These are phyloP conservation scores for Gnomoniopsis smithogilvyi DNA, from an alignment of 2,329 filamentous ascomycete species.

Conservation along the genomic window DNA sequence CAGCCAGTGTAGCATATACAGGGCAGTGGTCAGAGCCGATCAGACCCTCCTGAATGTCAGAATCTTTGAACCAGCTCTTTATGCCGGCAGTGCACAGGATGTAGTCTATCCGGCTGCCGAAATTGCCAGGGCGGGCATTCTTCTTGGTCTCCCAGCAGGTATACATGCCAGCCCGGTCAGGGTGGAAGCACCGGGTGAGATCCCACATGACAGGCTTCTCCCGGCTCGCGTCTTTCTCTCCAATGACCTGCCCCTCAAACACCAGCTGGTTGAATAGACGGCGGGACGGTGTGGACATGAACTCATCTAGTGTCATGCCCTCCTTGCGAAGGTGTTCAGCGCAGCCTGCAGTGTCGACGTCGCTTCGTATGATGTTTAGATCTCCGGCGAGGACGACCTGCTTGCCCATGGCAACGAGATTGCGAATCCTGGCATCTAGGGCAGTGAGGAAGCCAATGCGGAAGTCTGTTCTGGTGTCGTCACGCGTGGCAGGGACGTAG, in stretches of 20 bases:
- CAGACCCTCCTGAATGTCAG: conserved; percentile 89
- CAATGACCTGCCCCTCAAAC: conserved; percentile 65
- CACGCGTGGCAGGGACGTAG: conserved; percentile 86
- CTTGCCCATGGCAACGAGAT: conserved; percentile 77
- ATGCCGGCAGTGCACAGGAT: conserved; percentile 78
- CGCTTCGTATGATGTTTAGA: conserved; percentile 71
- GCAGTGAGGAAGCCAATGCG: conserved; percentile 75
- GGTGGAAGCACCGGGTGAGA: conserved; percentile 77
- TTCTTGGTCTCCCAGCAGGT: conserved; percentile 96
- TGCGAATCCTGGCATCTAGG: conserved; percentile 80
- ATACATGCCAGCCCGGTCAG: conserved; percentile 82
- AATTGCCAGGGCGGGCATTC: conserved; percentile 94
- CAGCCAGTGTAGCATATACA: conserved; percentile 73
- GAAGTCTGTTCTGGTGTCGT: conserved; percentile 80
- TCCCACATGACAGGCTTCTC: conserved; percentile 77
- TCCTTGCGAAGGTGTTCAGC: conserved; percentile 70
- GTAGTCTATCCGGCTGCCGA: conserved; percentile 90
- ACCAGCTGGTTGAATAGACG: conserved; percentile 85
- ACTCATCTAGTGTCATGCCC: conserved; percentile 66
- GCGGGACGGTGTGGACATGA: conserved; percentile 67
- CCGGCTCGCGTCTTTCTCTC: conserved; percentile 64
- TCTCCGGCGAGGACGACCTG: conserved; percentile 84
- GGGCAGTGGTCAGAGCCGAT: conserved; percentile 97
- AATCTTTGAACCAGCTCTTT: conserved; percentile 73
- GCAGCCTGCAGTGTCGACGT: conserved; percentile 74